Base-by-base conservation (phyloP, 768 basidiomycete genomes). In the Lentinula raphanica region DNA sequence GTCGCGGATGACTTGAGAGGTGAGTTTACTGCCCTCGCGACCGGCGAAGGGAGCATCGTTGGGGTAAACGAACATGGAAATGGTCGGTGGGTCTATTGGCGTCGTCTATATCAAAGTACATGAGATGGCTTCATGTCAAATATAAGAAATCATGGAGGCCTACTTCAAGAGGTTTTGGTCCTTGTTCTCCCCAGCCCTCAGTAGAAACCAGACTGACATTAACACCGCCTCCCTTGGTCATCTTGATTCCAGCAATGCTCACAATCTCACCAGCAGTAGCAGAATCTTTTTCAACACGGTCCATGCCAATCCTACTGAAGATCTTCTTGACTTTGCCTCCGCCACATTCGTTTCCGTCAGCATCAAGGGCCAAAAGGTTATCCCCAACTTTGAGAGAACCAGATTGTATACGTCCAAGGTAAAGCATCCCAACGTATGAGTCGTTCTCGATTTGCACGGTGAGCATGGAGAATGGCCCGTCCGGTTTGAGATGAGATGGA, bases 251-350 rank as follows among this genome's bases (percentile, higher is more conserved):
- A 32, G 78, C 78, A 54, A 79, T 71, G 51, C 76, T 77, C 51
- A 79, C 72, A 23, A 81, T 81, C 64, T 81, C 78, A 15, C 79
- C 78, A 3, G 78, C 78, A 23, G 73, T 76, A 8, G 77, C 78
- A n/a, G 60, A 63, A 3, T 73, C 73, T 61, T 72, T 76, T 62
- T 81, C 79, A 6, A 75, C 68, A 39, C 75, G 64, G 6, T 78
- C 76, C 49, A 79, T 58, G 4, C 79, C 79, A 32, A 69, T 67
- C 25, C 71, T 59, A 2, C 69, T 70, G 49, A 64, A 72, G 11
- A 81, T 69, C 63, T 78, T 79, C 69, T 79, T 79, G 38, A 81
- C 78, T 49, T 77, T 77, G 7, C 79, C 79, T 40, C 79, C 78
- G 9, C 78, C 79, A 5, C 79, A 75, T 59, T 76, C 77, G n/a